These are phyloP conservation scores for Plasmodium cynomolgi DNA, from an alignment of 169 alveolate species.

Conservation along the genomic window DNA sequence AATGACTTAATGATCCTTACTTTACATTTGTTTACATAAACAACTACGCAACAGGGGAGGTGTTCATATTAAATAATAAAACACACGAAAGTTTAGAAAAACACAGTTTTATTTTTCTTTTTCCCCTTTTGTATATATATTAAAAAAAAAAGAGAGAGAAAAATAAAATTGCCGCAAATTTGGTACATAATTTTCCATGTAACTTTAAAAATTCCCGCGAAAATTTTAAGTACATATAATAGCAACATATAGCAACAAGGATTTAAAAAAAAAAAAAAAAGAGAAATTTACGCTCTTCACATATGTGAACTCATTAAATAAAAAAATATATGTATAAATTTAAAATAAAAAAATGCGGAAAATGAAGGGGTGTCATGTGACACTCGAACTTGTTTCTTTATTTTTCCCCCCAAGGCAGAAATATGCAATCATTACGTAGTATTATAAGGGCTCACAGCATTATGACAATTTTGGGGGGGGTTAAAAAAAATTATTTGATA, in stretches of 20 bases:
- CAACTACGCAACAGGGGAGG: background rate
- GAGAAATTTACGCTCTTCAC: background rate
- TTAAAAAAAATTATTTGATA: background rate
- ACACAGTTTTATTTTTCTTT: background rate
- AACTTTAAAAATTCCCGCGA: background rate
- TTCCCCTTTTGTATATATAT: background rate
- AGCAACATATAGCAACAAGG: background rate
- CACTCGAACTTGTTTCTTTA: background rate
- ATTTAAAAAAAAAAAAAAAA: background rate
- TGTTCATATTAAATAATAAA: background rate
- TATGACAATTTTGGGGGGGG: background rate
- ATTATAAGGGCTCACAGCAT: background rate
- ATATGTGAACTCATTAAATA: background rate
- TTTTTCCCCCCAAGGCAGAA: background rate
- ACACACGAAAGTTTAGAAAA: background rate
- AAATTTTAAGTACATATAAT: background rate
- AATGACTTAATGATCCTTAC: background rate
- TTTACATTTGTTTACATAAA: background rate
- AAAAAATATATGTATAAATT: background rate
- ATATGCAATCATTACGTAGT: background rate
- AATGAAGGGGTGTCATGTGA: background rate
- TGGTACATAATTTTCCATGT: background rate
- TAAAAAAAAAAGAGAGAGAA: background rate
- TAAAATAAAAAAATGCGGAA: background rate
- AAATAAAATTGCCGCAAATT: background rate